A percentile compares a stretch with the other conserved stretches of the same genome.
Evolutionary conservation across 1,139 yeast species (phyloP).

Genomic region (Lizanozyma gosingica): DNA sequence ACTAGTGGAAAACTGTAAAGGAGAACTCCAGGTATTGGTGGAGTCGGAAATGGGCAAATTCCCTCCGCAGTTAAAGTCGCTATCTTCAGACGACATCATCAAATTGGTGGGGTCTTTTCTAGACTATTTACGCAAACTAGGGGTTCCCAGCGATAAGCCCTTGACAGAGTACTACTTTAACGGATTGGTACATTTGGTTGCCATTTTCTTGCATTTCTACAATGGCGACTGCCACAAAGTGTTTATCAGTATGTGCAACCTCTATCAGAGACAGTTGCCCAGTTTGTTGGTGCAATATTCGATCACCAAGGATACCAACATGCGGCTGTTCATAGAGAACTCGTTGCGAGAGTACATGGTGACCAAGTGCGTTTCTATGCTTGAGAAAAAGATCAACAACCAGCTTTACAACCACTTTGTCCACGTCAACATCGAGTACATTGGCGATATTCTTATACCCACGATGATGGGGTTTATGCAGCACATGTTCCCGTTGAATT

Average conservation of each 20-base stretch:
- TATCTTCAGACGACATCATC: background rate
- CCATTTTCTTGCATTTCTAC: conserved; percentile 30
- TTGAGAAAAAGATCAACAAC: background rate
- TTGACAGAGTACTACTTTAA: conserved; percentile 11
- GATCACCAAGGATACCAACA: background rate
- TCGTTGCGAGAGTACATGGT: background rate
- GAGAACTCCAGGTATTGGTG: conserved; percentile 11
- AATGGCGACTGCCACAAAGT: conserved; percentile 24
- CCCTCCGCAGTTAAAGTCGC: background rate
- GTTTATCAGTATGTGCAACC: conserved; percentile 35
- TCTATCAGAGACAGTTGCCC: conserved; percentile 26
- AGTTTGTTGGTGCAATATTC: conserved; percentile 13
- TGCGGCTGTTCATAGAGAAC: background rate
- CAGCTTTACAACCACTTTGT: background rate
- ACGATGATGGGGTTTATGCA: conserved; percentile 7
- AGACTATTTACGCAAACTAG: background rate
- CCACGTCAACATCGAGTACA: background rate
- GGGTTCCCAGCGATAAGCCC: background rate
- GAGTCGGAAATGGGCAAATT: conserved; percentile 3
- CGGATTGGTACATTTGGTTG: conserved; percentile 27
- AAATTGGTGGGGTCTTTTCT: background rate
- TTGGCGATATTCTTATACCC: background rate
- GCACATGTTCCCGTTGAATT: conserved; percentile 25
- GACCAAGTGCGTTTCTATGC: background rate
- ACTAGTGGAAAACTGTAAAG: conserved; percentile 10